Evolutionary conservation across 768 basidiomycete species (phyloP), one percentile per base, ranked within the genome.

Genomic region (Harrya chromipes): DNA sequence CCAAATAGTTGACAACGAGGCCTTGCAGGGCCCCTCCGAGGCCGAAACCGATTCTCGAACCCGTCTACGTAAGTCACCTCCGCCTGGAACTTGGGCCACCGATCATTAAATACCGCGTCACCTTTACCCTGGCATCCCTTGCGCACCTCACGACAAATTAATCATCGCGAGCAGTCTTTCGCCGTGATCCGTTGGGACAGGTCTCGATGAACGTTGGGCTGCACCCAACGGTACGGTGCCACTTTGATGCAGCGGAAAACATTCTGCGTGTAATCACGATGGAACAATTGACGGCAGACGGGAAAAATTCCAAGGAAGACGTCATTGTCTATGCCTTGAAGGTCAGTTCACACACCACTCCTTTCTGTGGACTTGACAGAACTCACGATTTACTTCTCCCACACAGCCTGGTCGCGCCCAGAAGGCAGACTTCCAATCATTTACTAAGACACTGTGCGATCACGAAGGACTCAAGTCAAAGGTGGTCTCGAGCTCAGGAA

Each of bases 171-270:
- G 35, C 54, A 85, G 85, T 86, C 13, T 85, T 87, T 68, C 79
- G 84, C 7, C 80, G 85, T 6, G 85, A 86, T 54, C 85, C 83
- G 0, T 65, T 87, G 24, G 80, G 81, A 73, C 81, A 86, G 58
- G 80, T 85, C 1, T 79, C 84, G 1, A 81, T 85, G 81, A 85
- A 84, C 59, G 70, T 83, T 37, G 76, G 77, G 20, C 60, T 87
- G 43, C 71, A 71, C 38, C 70, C 81, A 8, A 65, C 78, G 9
- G 72, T 85, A 37, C 77, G 82, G 37, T 84, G 81, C 53, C 73
- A 78, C 19, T 84, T 75, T 60, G 80, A 84, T 50, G 67, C 70
- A 17, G 73, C 75, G 33, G 83, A 85, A 50, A 73, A 73, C 43
- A 72, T 78, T 9, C 64, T 85, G 31, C 79, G 83, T 19, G 62